A percentile compares a stretch with the other conserved stretches of the same genome.
Conservation (phyloP, 371 early-diverging fungal species). For the Aphelidium insulamus region DNA sequence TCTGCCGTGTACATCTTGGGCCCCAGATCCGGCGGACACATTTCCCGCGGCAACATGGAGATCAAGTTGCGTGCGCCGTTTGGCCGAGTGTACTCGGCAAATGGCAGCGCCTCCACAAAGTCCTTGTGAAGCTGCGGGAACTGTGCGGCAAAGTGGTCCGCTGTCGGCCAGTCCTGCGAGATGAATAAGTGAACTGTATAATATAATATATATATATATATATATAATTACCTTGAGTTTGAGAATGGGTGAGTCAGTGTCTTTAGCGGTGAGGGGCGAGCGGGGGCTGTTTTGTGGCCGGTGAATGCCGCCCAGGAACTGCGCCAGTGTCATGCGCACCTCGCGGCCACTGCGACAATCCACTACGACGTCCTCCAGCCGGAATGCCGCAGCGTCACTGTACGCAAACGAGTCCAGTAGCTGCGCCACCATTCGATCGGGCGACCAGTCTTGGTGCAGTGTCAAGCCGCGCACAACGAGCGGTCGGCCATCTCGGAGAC, state of each 20-base stretch:
- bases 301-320: conserved; percentile 14
- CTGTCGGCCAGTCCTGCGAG: conserved; percentile 39
- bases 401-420: conserved; percentile 10
- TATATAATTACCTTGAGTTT: conserved; percentile 15
- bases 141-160: conserved; percentile 17
- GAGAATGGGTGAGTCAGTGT: conserved; percentile 5
- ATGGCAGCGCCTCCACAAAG: conserved; percentile 29
- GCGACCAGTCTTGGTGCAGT: conserved; percentile 13
- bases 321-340: conserved; percentile 5
- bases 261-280: not conserved
- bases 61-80: conserved; percentile 33
- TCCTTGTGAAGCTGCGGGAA: conserved; percentile 24
- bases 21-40: conserved; percentile 36
- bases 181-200: not conserved
- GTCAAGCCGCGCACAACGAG: conserved; percentile 13
- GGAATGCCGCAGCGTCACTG: conserved; percentile 12
- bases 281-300: not conserved
- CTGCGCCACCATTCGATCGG: no score
- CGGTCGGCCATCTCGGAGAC: conserved; percentile 15
- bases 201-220: not conserved
- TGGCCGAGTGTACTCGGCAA: conserved; percentile 27
- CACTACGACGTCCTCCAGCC: no score
- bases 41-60: conserved; percentile 19
- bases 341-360: conserved; percentile 12
- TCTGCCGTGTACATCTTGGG: conserved; percentile 53